Evolutionary conservation across 805 yeast species (phyloP).

Genomic region (Candida khao-thaluensis): DNA sequence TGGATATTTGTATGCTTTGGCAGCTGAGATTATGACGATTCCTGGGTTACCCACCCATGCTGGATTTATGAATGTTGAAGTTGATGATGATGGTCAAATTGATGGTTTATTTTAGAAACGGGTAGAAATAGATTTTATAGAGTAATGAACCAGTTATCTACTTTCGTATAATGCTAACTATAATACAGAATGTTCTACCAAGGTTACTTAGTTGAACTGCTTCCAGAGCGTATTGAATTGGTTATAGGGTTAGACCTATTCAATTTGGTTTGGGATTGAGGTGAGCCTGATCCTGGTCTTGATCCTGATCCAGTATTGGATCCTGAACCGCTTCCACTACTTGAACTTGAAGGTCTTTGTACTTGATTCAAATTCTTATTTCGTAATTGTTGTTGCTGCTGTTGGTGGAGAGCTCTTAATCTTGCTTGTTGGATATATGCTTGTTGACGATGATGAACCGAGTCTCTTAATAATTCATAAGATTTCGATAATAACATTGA

Average conservation of each 20-base stretch:
- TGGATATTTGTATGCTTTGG: slow-evolving; percentile 79
- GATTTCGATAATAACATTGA: slow-evolving; percentile 87
- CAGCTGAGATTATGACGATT: slow-evolving; percentile 83
- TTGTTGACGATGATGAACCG: slow-evolving; percentile 66
- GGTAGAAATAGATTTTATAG: too few species aligned
- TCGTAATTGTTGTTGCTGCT: slow-evolving; percentile 23
- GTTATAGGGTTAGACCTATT: slow-evolving; percentile 6
- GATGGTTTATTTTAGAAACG: slow-evolving; percentile 37
- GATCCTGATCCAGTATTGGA: slow-evolving; percentile 1
- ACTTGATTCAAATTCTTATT: slow-evolving; percentile 6
- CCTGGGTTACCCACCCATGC: slow-evolving; percentile 85
- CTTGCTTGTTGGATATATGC: slow-evolving; percentile 49
- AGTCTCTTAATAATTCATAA: slow-evolving; percentile 73
- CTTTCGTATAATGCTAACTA: slow-evolving; percentile 8
- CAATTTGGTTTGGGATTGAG: slow-evolving; percentile 5
- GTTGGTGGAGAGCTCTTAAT: slow-evolving; percentile 42
- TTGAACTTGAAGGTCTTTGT: slow-evolving; percentile 2
- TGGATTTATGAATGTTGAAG: slow-evolving; percentile 86
- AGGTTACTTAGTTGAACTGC: slow-evolving; percentile 9
- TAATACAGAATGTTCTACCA: slow-evolving; percentile 7
- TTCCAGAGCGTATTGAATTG: slow-evolving; percentile 15
- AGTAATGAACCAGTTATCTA: background rate
- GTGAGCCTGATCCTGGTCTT: slow-evolving; percentile 7
- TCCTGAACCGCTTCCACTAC: background rate
- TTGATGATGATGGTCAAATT: slow-evolving; percentile 74